Evolutionary conservation across 345 rosid genomes (phyloP).

Genomic region (Hirschfeldia incana): DNA sequence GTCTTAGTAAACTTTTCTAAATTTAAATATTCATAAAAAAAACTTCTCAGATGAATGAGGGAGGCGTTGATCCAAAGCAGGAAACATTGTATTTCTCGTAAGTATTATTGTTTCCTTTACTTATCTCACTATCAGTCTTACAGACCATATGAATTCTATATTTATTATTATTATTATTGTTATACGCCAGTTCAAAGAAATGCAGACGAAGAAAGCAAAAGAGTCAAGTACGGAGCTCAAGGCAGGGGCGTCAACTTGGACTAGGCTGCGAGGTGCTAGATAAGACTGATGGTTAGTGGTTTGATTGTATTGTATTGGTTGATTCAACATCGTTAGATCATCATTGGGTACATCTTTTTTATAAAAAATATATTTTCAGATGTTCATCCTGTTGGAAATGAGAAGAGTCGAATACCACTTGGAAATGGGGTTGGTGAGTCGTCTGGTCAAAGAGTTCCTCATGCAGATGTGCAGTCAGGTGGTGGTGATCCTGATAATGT

Average conservation of each 20-base stretch:
- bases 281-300: conserved; percentile 54
- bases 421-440: conserved; percentile 46
- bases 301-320: neutral
- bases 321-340: neutral
- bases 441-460: conserved; percentile 44
- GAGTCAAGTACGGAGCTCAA: conserved; percentile 56
- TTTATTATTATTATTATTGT: too few relatives aligned
- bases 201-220: conserved; percentile 57
- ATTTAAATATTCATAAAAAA: neutral
- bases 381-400: conserved; percentile 44
- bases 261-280: conserved; percentile 55
- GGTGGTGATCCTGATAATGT: conserved; percentile 30
- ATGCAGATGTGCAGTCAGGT: conserved; percentile 49
- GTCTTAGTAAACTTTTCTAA: conserved; percentile 10
- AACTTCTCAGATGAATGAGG: conserved; percentile 65
- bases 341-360: neutral
- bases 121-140: conserved; percentile 18
- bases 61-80: conserved; percentile 85
- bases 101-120: conserved; percentile 28
- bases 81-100: conserved; percentile 86
- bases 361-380: conserved; percentile 17
- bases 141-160: neutral
- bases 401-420: conserved; percentile 48
- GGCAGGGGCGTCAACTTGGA: conserved; percentile 60
- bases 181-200: conserved; percentile 66